Percentiles rank a stretch among this genome's conserved stretches.
Conservation (phyloP, 169 alveolate species). For the Perkinsus marinus region DNA sequence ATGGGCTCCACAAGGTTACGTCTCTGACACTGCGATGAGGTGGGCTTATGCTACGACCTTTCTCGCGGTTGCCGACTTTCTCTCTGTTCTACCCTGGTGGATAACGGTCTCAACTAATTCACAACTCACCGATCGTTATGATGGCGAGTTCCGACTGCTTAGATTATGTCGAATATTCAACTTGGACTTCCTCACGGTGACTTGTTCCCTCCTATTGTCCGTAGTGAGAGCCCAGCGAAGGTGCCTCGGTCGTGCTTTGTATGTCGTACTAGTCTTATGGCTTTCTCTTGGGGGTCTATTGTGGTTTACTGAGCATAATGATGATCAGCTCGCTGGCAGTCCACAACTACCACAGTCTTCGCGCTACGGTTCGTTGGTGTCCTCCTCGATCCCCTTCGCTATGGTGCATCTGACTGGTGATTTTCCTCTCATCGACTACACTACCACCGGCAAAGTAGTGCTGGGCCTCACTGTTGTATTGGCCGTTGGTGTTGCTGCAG, state of each 20-base stretch:
- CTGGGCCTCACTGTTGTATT: not conserved
- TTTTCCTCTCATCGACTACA: not conserved
- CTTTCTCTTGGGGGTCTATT: not conserved
- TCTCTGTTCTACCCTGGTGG: not conserved
- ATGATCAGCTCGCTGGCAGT: not conserved
- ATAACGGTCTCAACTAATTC: not conserved
- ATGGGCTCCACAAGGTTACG: not conserved
- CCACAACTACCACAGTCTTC: not conserved
- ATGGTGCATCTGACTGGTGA: not conserved
- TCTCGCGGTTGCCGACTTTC: not conserved
- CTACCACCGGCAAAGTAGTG: not conserved
- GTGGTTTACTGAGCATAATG: not conserved
- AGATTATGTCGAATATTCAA: not conserved
- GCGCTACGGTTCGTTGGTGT: not conserved
- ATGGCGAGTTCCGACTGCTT: not conserved
- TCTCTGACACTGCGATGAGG: not conserved
- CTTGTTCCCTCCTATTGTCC: not conserved
- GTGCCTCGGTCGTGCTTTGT: not conserved
- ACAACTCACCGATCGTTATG: not conserved
- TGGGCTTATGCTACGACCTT: not conserved
- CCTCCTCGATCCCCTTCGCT: not conserved
- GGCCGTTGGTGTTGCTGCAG: not conserved
- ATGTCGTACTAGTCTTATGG: not conserved
- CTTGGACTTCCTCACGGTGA: not conserved
- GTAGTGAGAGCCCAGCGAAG: not conserved